A percentile compares a stretch with the other conserved stretches of the same genome.
These are phyloP conservation scores for Coemansia sp. DNA, from an alignment of 192 early-diverging fungal species.

Conservation along the genomic window DNA sequence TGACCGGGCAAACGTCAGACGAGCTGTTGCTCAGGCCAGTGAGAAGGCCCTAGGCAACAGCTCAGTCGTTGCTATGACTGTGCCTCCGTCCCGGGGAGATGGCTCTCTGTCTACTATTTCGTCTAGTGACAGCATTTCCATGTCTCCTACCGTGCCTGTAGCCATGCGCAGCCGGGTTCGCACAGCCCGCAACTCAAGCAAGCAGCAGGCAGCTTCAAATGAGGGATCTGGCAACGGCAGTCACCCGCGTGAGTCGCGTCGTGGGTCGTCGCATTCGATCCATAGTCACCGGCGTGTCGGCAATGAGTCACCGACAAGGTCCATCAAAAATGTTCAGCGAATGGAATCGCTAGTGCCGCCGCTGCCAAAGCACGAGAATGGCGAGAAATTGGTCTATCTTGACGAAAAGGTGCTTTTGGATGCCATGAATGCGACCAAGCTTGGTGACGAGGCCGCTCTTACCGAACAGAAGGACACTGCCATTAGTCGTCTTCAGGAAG, in stretches of 20 bases:
- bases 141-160: slow-evolving; percentile 37
- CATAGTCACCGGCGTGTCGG: slow-evolving; percentile 12
- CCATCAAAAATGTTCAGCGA: slow-evolving; percentile 5
- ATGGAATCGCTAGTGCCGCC: slow-evolving; percentile 3
- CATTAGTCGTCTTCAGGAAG: slow-evolving; percentile 21
- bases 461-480: slow-evolving; percentile 16
- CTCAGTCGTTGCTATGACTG: not conserved
- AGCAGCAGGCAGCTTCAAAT: not conserved
- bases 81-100: slow-evolving; percentile 20
- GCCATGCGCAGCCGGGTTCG: slow-evolving; percentile 30
- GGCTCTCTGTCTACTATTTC: slow-evolving; percentile 4
- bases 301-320: slow-evolving; percentile 27
- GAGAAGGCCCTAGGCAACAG: slow-evolving; percentile 14
- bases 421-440: slow-evolving; percentile 20
- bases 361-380: slow-evolving; percentile 3
- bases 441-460: slow-evolving; percentile 14
- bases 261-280: slow-evolving; percentile 26
- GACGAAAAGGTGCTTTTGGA: slow-evolving; percentile 18
- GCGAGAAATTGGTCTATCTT: slow-evolving; percentile 12
- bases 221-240: not conserved
- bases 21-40: slow-evolving; percentile 24
- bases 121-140: slow-evolving; percentile 18
- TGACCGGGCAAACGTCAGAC: slow-evolving; percentile 18
- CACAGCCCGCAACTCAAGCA: slow-evolving; percentile 9
- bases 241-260: slow-evolving; percentile 14